A percentile compares a stretch with the other conserved stretches of the same genome.
phyloP scores from a whole-genome alignment of 1,284 basidiomycete genomes.

The Ganoderma boninense region DNA sequence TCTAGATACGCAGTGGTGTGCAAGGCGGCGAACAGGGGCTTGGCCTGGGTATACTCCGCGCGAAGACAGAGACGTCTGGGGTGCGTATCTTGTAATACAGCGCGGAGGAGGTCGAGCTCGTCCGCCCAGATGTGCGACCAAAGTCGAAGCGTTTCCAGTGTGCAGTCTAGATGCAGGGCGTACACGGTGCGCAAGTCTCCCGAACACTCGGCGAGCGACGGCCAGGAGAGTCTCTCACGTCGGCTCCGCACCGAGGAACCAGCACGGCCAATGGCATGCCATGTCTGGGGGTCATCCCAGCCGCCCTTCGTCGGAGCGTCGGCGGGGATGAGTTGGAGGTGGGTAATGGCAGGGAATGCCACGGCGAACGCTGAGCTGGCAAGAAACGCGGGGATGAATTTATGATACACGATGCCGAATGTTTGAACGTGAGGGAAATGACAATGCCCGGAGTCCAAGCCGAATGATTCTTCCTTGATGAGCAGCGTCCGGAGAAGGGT shows the following conservation, averaged over 20 bases:
- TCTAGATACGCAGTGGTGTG: background rate
- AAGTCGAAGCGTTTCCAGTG: background rate
- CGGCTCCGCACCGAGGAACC: too few species aligned
- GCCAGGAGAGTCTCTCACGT: too few species aligned
- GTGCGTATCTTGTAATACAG: background rate
- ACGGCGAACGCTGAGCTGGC: background rate
- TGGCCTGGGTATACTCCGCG: background rate
- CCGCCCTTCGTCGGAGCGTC: background rate
- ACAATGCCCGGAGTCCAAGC: too few species aligned
- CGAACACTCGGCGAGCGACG: background rate
- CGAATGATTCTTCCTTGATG: background rate
- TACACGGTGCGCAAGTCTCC: background rate
- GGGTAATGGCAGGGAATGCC: background rate
- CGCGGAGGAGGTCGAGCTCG: background rate
- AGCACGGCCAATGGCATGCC: too few species aligned
- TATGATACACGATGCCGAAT: background rate
- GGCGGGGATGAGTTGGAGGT: background rate
- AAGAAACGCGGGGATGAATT: background rate
- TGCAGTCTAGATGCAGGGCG: background rate
- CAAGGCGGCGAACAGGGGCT: background rate
- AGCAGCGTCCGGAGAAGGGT: background rate
- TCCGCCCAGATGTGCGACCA: background rate
- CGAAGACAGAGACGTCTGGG: background rate
- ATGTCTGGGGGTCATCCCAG: too few species aligned
- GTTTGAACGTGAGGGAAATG: background rate